Evolutionary conservation across 75 land plant species (phyloP).

Genomic region (Cupressus sempervirens): DNA sequence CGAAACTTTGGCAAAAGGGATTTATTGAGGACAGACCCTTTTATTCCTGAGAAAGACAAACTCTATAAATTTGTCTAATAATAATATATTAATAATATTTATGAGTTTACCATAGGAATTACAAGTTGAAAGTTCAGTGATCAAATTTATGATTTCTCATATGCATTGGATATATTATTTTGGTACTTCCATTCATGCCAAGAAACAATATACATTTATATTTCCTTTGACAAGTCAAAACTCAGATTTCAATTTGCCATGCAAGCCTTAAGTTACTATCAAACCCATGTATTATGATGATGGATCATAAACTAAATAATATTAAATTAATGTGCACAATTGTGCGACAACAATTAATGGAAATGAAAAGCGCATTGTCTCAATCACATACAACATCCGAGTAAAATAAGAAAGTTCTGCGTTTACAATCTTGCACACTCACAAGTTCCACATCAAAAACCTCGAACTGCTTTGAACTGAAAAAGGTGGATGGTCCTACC

Average conservation of each 20-base stretch:
- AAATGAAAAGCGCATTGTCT: not conserved
- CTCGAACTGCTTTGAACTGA: slow-evolving; percentile 96
- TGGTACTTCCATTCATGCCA: not conserved
- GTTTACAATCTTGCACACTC: slow-evolving; percentile 57
- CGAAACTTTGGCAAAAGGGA: not conserved
- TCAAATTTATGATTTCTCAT: not conserved
- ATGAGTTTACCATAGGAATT: not conserved
- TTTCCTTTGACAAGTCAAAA: not conserved
- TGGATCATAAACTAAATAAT: not conserved
- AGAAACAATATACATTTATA: not conserved
- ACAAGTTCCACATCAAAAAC: slow-evolving; percentile 93
- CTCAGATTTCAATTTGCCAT: not conserved
- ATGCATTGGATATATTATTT: not conserved
- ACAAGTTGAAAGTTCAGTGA: not conserved
- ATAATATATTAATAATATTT: not conserved
- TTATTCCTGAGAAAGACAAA: not conserved
- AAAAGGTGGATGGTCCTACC: slow-evolving; percentile 97
- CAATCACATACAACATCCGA: slow-evolving; percentile 84
- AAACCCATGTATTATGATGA: not conserved
- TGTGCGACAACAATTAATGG: not conserved
- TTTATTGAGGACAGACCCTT: not conserved
- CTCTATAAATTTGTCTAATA: not conserved
- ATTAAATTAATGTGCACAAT: not conserved
- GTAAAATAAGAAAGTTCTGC: slow-evolving; percentile 79
- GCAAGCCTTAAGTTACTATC: not conserved